Evolutionary conservation across 768 basidiomycete genomes (phyloP), one percentile per base, ranked within the genome.

Genomic region (Auriculariales sp.): DNA sequence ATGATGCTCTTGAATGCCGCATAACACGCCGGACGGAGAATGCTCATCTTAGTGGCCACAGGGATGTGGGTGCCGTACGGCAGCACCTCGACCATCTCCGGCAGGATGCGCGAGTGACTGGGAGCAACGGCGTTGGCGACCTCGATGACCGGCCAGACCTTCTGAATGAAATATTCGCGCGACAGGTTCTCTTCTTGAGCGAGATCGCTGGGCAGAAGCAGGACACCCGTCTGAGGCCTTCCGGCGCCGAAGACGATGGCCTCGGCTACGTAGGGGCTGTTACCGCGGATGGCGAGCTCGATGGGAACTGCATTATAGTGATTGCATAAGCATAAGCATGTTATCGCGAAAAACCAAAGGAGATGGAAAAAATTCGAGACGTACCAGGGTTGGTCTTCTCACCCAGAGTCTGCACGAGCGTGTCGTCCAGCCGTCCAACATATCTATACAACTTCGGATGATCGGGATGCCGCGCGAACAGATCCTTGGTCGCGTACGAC

Each of bases 351-450:
- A n/a, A 27, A n/a, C 46, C n/a, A n/a, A n/a, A n/a, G n/a, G n/a
- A 24, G 30, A 28, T 25, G 28, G 10, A 3, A 19, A 19, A 7
- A 46, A 1, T 14, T 14, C n/a, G n/a, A n/a, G 28, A 53, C 51
- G 12, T 54, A 60, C 61, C 57, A 4, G 74, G 74, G 53, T 75
- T 75, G 9, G 73, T 75, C 63, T 78, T 78, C 60, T 78, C 75
- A 5, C 77, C 74, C 2, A 66, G 54, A 7, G 62, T 62, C 51
- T 67, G 60, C 1, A 72, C 68, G 9, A 79, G 64, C 0, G 73
- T 77, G 49, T 79, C 77, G 53, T 78, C 77, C 39, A 75, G 59
- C 24, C 77, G 61, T 1, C 77, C 75, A n/a, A 73, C 63, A 47
- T 71, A 73, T 55, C 71, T 74, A 64, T 66, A 75, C 48, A 63